Evolutionary conservation across 495 filamentous ascomycete genomes (phyloP), one percentile per base, ranked within the genome.

Genomic region (Xylaria palmicola): DNA sequence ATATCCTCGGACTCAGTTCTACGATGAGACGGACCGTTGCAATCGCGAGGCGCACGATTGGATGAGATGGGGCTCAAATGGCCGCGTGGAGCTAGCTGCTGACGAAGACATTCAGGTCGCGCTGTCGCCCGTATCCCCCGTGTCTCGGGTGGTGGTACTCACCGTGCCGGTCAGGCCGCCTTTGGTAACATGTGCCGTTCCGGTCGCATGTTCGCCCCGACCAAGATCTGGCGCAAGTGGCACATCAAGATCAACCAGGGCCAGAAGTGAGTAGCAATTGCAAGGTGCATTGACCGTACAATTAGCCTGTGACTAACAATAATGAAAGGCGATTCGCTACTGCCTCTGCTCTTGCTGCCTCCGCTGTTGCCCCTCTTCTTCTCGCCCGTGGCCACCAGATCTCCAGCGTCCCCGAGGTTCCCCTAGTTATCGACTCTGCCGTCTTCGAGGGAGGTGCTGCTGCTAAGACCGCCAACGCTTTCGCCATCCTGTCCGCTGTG

Each of bases 121-220:
- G 94, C 94, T 83, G 94, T 98, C 74, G 94, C 94, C 78, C 94
- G 94, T 98, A 98, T 98, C 73, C 94, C 94, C 67, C 94, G 94
- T 96, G 95, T 98, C 79, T 97, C 93, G 73, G 94, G 94, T 85
- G 94, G 94, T 84, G 94, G 94, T 89, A 98, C 94, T 76, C 94
- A 98, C 86, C 94, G 94, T 86, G 94, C 94, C 76, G 94, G 94
- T 83, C 94, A 98, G 83, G 94, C 94, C 81, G 94, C 94, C 67
- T 98, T 98, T 82, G 94, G 94, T 89, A 98, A 98, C 88, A 87
- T 89, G 92, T 98, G 94, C 83, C 92, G 94, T 78, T 96, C 93
- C 72, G 94, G 94, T 81, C 95, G 94, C 81, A 98, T 98, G 95
- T 98, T 98, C 83, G 94, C 94, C 65, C 94, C 94, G 66, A 98